Conservation (phyloP, 768 basidiomycete genomes). For the Russula sp. region DNA sequence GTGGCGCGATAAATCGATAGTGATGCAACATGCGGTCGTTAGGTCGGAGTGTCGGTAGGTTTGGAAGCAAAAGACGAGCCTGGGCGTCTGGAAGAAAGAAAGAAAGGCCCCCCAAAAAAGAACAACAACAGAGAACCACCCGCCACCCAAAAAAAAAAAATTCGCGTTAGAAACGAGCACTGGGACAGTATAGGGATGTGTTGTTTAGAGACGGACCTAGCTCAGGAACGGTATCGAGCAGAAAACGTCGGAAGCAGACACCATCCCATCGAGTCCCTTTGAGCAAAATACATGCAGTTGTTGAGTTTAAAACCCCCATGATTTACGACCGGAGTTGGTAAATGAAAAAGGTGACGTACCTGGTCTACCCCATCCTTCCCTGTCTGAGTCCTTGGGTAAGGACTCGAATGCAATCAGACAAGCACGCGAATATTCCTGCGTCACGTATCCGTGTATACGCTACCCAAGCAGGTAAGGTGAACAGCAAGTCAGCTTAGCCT, state of each 20-base stretch:
- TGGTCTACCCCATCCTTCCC: conserved; percentile 74
- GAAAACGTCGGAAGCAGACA: conserved; percentile 58
- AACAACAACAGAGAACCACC: too few relatives aligned
- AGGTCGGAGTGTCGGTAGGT: conserved; percentile 65
- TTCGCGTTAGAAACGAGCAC: background rate
- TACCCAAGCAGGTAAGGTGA: conserved; percentile 34
- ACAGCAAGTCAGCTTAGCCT: background rate
- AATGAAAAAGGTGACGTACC: conserved; percentile 42
- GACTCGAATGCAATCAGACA: conserved; percentile 71
- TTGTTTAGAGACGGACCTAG: conserved; percentile 52
- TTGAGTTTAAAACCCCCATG: too few relatives aligned
- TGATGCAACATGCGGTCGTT: conserved; percentile 77
- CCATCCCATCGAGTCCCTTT: conserved; percentile 57
- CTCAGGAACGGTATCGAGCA: conserved; percentile 67
- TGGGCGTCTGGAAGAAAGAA: conserved; percentile 52
- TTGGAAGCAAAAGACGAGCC: conserved; percentile 70
- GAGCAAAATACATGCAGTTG: background rate
- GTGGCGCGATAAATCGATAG: conserved; percentile 70
- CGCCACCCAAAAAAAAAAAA: background rate
- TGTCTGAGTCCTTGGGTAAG: conserved; percentile 60
- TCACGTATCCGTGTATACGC: conserved; percentile 64
- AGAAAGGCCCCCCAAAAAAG: too few relatives aligned
- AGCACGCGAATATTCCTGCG: conserved; percentile 71
- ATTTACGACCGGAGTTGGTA: background rate
- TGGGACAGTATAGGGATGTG: background rate